Evolutionary conservation across 495 filamentous ascomycete genomes (phyloP).

Genomic region (Xylaria grammica): DNA sequence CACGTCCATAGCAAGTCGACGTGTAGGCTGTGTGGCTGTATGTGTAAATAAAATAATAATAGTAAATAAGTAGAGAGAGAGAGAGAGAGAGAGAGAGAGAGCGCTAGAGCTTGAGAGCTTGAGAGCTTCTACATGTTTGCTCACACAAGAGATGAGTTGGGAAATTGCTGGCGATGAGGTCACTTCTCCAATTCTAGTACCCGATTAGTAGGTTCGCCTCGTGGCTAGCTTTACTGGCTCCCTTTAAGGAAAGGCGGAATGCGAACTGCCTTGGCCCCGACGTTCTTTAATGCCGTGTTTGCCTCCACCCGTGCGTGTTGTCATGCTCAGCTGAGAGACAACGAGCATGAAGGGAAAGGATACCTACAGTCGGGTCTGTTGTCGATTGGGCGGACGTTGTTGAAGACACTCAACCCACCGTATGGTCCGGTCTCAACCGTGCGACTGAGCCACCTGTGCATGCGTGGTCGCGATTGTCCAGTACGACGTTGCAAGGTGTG

Average conservation of each 20-base stretch:
- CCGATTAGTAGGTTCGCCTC: slow-evolving; percentile 14
- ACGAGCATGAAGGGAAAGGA: neutral
- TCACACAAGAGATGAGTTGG: slow-evolving; percentile 4
- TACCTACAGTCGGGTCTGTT: slow-evolving; percentile 10
- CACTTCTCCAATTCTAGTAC: neutral
- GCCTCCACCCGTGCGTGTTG: neutral
- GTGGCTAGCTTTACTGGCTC: slow-evolving; percentile 8
- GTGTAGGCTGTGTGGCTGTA: no score
- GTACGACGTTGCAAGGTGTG: slow-evolving; percentile 5
- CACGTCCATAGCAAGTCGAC: no score
- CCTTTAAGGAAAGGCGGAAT: slow-evolving; percentile 16
- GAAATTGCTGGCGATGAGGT: slow-evolving; percentile 10
- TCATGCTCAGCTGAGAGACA: neutral
- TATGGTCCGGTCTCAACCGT: slow-evolving; percentile 3
- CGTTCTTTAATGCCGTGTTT: neutral
- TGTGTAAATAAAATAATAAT: no score
- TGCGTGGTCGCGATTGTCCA: slow-evolving; percentile 3
- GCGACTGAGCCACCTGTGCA: slow-evolving; percentile 7
- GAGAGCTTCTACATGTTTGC: slow-evolving; percentile 1
- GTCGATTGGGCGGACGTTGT: slow-evolving; percentile 15
- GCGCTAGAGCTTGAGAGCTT: no score
- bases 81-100: no score
- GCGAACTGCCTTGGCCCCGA: slow-evolving; percentile 10
- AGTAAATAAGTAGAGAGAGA: no score
- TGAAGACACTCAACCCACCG: neutral